These are phyloP conservation scores for apple (Malus domestica) DNA, from an alignment of 306 rosid genomes.

Conservation along the genomic window DNA sequence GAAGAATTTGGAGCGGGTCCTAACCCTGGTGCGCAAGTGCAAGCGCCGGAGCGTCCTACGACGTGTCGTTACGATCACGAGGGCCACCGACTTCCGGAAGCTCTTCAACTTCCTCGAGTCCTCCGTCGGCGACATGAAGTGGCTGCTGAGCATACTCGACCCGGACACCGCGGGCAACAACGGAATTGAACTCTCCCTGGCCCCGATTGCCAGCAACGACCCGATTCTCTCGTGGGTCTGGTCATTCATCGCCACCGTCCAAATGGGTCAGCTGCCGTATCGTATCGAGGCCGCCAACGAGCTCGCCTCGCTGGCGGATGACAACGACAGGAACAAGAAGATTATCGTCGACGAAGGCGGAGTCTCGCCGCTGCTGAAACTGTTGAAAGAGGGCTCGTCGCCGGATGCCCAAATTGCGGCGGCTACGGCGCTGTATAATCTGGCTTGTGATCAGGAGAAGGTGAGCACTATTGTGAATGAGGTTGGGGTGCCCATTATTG, in stretches of 20 bases:
- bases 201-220: slow-evolving; percentile 77
- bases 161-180: slow-evolving; percentile 24
- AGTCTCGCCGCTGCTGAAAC: slow-evolving; percentile 55
- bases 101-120: slow-evolving; percentile 36
- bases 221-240: slow-evolving; percentile 77
- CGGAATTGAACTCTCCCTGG: slow-evolving; percentile 43
- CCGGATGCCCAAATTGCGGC: slow-evolving; percentile 55
- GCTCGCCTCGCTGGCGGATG: slow-evolving; percentile 50
- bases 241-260: slow-evolving; percentile 60
- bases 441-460: slow-evolving; percentile 47
- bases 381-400: slow-evolving; percentile 44
- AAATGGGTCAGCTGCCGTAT: slow-evolving; percentile 56
- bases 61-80: slow-evolving; percentile 53
- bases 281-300: slow-evolving; percentile 56
- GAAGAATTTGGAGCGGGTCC: slow-evolving; percentile 55
- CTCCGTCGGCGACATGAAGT: slow-evolving; percentile 66
- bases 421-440: slow-evolving; percentile 34
- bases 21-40: slow-evolving; percentile 55
- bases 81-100: slow-evolving; percentile 51
- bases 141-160: slow-evolving; percentile 57
- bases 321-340: slow-evolving; percentile 63
- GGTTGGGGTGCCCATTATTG: slow-evolving; percentile 49
- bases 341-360: slow-evolving; percentile 67
- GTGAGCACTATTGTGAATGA: slow-evolving; percentile 43
- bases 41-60: slow-evolving; percentile 53